phyloP scores from a whole-genome alignment of 139 green algal species.

The Chlorella sp. region DNA sequence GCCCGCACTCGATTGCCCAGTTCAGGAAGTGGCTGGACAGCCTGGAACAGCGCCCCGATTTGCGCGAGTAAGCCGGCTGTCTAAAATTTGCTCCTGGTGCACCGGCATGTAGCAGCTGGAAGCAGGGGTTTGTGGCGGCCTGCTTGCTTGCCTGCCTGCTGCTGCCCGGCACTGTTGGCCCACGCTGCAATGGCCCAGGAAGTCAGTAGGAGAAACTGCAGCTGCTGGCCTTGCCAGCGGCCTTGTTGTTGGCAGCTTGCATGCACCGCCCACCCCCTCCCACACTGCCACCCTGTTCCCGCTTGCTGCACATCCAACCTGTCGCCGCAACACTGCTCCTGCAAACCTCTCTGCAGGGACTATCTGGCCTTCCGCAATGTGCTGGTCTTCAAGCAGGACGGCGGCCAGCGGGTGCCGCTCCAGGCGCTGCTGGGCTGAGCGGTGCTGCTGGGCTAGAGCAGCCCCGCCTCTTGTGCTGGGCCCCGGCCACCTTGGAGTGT shows the following conservation, averaged over 20 bases:
- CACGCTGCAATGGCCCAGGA: too few species aligned
- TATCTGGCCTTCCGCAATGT: background rate
- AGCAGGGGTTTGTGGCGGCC: background rate
- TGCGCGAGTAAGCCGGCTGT: background rate
- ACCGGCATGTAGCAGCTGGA: background rate
- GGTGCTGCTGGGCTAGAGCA: background rate
- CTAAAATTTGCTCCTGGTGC: background rate
- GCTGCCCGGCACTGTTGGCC: background rate
- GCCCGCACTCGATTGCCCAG: conserved; percentile 20
- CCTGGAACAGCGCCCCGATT: conserved; percentile 2
- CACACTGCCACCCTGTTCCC: background rate
- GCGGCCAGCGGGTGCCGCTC: background rate
- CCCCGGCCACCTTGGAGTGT: too few species aligned
- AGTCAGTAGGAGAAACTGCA: too few species aligned
- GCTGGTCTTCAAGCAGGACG: conserved; percentile 2
- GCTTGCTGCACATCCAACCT: background rate
- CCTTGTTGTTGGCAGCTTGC: background rate
- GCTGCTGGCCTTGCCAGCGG: too few species aligned
- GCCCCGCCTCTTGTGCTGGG: too few species aligned
- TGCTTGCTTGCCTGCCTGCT: background rate
- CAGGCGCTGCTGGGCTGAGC: conserved; percentile 2
- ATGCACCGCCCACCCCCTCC: background rate
- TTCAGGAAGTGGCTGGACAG: conserved; percentile 20
- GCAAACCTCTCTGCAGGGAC: background rate
- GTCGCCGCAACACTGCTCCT: background rate